phyloP scores from a whole-genome alignment of 306 rosid species.

The Rosa chinensis region DNA sequence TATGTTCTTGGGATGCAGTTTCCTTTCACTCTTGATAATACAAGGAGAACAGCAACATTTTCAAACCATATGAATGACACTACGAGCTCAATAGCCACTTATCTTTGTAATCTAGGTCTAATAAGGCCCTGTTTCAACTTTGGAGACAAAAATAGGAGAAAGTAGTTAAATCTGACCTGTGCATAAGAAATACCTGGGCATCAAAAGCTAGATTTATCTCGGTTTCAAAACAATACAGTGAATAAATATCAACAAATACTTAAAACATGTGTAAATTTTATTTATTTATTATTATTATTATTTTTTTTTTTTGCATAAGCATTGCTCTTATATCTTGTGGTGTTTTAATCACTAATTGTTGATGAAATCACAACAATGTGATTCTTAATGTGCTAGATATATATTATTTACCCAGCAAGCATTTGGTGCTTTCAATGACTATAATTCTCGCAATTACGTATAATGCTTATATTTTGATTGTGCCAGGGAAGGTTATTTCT shows the following conservation, averaged over 20 bases:
- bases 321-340: not conserved
- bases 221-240: not conserved
- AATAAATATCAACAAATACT: not conserved
- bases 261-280: too few species aligned
- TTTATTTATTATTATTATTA: too few species aligned
- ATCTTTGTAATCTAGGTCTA: not conserved
- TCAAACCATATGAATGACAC: not conserved
- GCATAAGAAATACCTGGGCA: not conserved
- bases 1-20: not conserved
- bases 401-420: not conserved
- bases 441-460: not conserved
- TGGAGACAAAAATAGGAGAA: not conserved
- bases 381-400: not conserved
- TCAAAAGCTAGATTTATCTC: not conserved
- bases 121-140: not conserved
- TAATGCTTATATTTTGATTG: not conserved
- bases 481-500: conserved; percentile 86
- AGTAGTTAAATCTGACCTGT: not conserved
- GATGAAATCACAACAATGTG: not conserved
- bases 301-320: not conserved
- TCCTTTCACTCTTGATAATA: not conserved
- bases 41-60: not conserved
- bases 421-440: not conserved
- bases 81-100: not conserved
- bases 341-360: not conserved